A percentile compares a stretch with the other conserved stretches of the same genome.
phyloP scores from a whole-genome alignment of 495 filamentous ascomycete genomes.

The Rusavskia elegans region DNA sequence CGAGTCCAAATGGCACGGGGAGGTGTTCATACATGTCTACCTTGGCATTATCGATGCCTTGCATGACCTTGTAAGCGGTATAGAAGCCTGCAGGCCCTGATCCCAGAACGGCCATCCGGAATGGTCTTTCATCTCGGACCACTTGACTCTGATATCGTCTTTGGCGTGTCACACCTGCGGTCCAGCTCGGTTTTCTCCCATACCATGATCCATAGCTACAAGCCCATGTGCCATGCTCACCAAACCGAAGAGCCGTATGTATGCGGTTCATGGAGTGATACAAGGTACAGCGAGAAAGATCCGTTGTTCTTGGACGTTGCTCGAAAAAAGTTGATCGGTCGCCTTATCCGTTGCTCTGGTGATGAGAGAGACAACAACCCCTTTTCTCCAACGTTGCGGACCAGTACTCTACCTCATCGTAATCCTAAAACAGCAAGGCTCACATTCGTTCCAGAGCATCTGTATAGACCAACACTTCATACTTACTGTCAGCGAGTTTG shows the following conservation, averaged over 20 bases:
- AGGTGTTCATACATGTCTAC: constrained; percentile 95
- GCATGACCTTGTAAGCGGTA: constrained; percentile 69
- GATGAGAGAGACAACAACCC: background rate
- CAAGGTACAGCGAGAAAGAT: too few species aligned
- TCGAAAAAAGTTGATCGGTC: too few species aligned
- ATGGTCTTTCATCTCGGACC: constrained; percentile 31
- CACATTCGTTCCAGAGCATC: background rate
- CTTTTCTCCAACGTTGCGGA: background rate
- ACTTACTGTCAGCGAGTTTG: background rate
- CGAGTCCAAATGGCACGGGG: constrained; percentile 83
- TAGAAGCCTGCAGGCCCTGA: constrained; percentile 97
- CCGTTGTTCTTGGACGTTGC: too few species aligned
- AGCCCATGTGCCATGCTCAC: too few species aligned
- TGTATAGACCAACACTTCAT: too few species aligned
- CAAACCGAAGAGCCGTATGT: too few species aligned
- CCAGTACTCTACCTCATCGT: background rate
- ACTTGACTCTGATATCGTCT: constrained; percentile 10
- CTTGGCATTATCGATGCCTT: constrained; percentile 48
- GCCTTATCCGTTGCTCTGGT: background rate
- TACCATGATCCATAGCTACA: too few species aligned
- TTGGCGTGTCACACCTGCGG: background rate
- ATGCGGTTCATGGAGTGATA: too few species aligned
- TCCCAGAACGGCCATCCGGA: constrained; percentile 76
- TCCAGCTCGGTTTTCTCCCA: background rate
- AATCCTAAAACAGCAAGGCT: background rate